These are phyloP conservation scores for Eutrema yunnanense DNA, from an alignment of 345 rosid species.

Conservation along the genomic window DNA sequence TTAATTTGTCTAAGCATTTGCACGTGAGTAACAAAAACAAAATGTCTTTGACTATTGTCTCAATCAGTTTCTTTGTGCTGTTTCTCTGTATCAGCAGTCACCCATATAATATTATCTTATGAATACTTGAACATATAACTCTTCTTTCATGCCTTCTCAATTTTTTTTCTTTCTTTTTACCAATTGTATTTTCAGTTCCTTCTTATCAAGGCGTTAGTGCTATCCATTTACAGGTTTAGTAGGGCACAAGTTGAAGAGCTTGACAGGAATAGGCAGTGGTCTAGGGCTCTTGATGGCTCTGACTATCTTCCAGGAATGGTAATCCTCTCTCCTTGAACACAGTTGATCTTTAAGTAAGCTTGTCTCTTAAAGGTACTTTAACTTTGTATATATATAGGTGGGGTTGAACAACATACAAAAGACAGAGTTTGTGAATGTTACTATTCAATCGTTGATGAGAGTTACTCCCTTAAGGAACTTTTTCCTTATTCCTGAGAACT, in stretches of 20 bases:
- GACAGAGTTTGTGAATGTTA: conserved; percentile 96
- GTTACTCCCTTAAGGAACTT: conserved; percentile 87
- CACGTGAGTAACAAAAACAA: neutral
- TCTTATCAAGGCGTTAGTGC: conserved; percentile 13
- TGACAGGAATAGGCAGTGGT: conserved; percentile 89
- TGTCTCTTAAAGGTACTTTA: neutral
- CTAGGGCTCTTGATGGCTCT: conserved; percentile 98
- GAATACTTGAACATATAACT: neutral
- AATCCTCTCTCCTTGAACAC: neutral
- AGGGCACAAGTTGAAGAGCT: conserved; percentile 78
- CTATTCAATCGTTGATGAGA: conserved; percentile 92
- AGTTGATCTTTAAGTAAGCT: neutral
- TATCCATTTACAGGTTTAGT: conserved; percentile 53
- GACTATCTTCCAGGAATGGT: conserved; percentile 99
- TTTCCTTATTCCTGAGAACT: conserved; percentile 89
- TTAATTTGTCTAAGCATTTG: neutral
- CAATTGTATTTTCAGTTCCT: neutral
- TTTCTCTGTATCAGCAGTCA: neutral
- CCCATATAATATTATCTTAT: neutral
- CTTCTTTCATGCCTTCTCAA: neutral
- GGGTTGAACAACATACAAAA: conserved; percentile 93
- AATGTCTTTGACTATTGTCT: neutral
- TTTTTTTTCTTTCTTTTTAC: neutral
- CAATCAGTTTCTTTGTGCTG: neutral
- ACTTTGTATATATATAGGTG: conserved; percentile 46